Percentiles rank a stretch among this genome's conserved stretches.
Conservation (phyloP, 768 basidiomycete species). For the Mycena polygramma region DNA sequence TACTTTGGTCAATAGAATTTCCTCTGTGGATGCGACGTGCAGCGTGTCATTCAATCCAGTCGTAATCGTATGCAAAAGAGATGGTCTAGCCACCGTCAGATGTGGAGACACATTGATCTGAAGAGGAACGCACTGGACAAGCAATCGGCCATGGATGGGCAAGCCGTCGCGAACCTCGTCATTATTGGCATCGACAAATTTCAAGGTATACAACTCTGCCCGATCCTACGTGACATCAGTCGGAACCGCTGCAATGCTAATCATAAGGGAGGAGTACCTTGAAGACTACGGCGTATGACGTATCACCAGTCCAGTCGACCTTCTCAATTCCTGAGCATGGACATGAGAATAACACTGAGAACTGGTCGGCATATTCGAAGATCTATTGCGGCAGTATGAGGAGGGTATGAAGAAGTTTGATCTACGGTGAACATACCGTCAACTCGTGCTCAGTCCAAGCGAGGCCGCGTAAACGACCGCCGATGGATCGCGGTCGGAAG, state of each 20-base stretch:
- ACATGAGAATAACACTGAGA: conserved; percentile 48
- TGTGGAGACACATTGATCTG: neutral
- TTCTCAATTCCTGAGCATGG: conserved; percentile 45
- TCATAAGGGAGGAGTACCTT: conserved; percentile 45
- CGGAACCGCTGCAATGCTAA: neutral
- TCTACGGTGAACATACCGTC: conserved; percentile 47
- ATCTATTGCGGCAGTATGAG: conserved; percentile 44
- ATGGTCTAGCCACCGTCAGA: conserved; percentile 29
- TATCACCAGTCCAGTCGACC: conserved; percentile 55
- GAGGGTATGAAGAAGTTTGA: neutral
- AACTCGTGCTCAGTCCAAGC: conserved; percentile 63
- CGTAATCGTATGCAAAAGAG: conserved; percentile 36
- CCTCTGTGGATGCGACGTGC: conserved; percentile 39
- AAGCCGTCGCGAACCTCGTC: conserved; percentile 38
- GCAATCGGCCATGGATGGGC: conserved; percentile 3
- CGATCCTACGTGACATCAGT: conserved; percentile 50
- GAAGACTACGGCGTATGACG: conserved; percentile 54
- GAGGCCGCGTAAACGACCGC: conserved; percentile 53
- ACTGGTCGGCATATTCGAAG: conserved; percentile 51
- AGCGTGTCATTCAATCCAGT: conserved; percentile 43
- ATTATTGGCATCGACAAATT: conserved; percentile 52
- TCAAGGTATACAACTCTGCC: conserved; percentile 53
- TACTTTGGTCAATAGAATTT: conserved; percentile 38
- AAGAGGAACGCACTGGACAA: conserved; percentile 26
- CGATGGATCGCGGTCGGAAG: conserved; percentile 43